Base-by-base conservation (phyloP, 1,139 yeast species). In the Pichia sp. region DNA sequence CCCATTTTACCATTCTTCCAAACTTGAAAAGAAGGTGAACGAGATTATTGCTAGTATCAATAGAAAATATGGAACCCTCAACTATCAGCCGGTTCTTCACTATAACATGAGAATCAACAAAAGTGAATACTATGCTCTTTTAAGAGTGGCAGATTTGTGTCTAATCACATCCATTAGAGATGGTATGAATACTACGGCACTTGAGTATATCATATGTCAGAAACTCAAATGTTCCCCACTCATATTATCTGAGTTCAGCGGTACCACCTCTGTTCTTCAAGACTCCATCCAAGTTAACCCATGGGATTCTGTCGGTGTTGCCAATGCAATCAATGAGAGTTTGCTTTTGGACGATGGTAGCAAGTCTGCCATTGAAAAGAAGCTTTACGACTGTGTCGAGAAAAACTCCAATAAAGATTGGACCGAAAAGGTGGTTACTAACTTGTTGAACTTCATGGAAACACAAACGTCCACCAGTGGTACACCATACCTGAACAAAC, bases 291-390 rank as follows among this genome's bases (percentile, higher is more conserved):
- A 83, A 47, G 94, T 91, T 26, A 93, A 91, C 51, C 99, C 99
- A 12, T 91, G 96, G 95, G 97, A 91, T 60, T 70, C 93, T 0
- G 91, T 85, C 21, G 95, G 94, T 5, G 91, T 88, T 26, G 93
- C 98, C 1, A 82, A 77, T 50, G 74, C 93, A 6, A 81, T 93
- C 37, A 69, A 87, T 55, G 76, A 73, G 39, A 74, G 88, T 34
- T 66, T 91, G 29, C 48, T 56, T 20, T 66, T 81, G 72, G 50
- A 74, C 9, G 56, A 59, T 18, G 71, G 64, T 7, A 53, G 58
- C 19, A 71, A 71, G 49, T 39, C 51, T 19, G 48, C 53, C 29
- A 55, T 77, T 49, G 77, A 77, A 56, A 47, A 58, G 27, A 69
- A 67, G 37, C 60, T 87, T 31, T 84, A 79, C 60, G 52, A 68